Conservation (phyloP, 169 alveolate genomes). For the Ichthyophthirius multifiliis region DNA sequence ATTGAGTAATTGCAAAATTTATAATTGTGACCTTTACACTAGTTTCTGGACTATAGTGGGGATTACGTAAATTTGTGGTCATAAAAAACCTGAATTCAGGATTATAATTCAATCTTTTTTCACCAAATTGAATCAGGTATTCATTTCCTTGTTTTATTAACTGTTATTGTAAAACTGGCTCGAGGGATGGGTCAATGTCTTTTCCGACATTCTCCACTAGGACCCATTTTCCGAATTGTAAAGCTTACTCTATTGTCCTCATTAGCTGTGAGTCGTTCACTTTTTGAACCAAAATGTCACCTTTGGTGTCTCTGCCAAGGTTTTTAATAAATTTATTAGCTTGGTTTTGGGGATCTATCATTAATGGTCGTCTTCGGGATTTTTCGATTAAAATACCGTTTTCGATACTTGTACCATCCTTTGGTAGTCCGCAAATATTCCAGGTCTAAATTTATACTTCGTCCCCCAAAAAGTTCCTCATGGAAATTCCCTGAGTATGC, state of each 20-base stretch:
- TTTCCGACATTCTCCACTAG: slow-evolving; percentile 91
- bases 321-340: slow-evolving; percentile 90
- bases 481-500: slow-evolving; percentile 73
- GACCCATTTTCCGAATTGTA: slow-evolving; percentile 94
- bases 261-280: slow-evolving; percentile 83
- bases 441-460: slow-evolving; percentile 88
- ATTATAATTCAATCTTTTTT: slow-evolving; percentile 83
- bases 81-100: slow-evolving; percentile 88
- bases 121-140: slow-evolving; percentile 88
- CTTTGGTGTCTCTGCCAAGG: slow-evolving; percentile 85
- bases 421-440: slow-evolving; percentile 89
- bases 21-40: slow-evolving; percentile 90
- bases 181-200: slow-evolving; percentile 90
- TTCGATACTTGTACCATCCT: slow-evolving; percentile 89
- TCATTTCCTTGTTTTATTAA: slow-evolving; percentile 82
- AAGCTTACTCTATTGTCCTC: slow-evolving; percentile 87
- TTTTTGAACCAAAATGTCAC: slow-evolving; percentile 85
- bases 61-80: slow-evolving; percentile 93
- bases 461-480: slow-evolving; percentile 84
- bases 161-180: slow-evolving; percentile 90
- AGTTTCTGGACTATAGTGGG: slow-evolving; percentile 94
- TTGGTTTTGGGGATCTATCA: slow-evolving; percentile 94
- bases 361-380: slow-evolving; percentile 92
- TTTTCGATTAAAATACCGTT: slow-evolving; percentile 91
- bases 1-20: slow-evolving; percentile 91